Base-by-base conservation (phyloP, 2,329 filamentous ascomycete species). In the Trichophyton verrucosum region DNA sequence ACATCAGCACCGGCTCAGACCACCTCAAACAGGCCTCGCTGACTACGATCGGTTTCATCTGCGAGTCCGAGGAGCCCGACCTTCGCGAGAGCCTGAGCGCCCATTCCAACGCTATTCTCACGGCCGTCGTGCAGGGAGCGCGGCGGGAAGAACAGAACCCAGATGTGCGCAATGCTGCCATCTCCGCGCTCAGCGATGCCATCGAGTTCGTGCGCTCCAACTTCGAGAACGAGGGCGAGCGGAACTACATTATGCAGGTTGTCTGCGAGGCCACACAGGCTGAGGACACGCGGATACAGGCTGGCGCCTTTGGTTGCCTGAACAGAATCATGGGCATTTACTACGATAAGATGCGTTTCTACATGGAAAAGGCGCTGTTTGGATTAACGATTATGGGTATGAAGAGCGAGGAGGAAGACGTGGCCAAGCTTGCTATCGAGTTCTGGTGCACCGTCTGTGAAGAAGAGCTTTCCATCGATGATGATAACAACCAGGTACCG, bases 391-490 rank as follows among this genome's bases (percentile, higher is more conserved):
- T 99, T 65, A 86, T 96, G 73, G 94, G 94, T 67, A 99, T 99
- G 94, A 96, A 96, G 83, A 95, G 86, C 69, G 87, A 91, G 6
- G 94, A 99, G 68, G 94, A 99, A 75, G 94, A 99, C 73, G 94
- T 99, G 60, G 89, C 94, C 64, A 99, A 99, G 82, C 82, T 99
- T 61, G 94, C 94, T 42, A 91, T 99, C 66, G 94, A 99, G 74
- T 99, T 99, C 79, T 99, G 94, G 94, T 97, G 92, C 80, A 96
- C 94, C n/a, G 94, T 99, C 57, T 99, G 94, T 75, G 94, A 99
- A 74, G 94, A 99, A 77, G 94, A 99, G 76, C 92, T 96, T 68
- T 87, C 87, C 65, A 97, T 99, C 69, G 94, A 99, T 72, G 94
- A 99, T 71, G 94, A 99, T 75, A 99, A 99, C 74, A 82, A 85